Evolutionary conservation across 2,329 filamentous ascomycete genomes (phyloP).

Genomic region (Microthyrium microscopicum): DNA sequence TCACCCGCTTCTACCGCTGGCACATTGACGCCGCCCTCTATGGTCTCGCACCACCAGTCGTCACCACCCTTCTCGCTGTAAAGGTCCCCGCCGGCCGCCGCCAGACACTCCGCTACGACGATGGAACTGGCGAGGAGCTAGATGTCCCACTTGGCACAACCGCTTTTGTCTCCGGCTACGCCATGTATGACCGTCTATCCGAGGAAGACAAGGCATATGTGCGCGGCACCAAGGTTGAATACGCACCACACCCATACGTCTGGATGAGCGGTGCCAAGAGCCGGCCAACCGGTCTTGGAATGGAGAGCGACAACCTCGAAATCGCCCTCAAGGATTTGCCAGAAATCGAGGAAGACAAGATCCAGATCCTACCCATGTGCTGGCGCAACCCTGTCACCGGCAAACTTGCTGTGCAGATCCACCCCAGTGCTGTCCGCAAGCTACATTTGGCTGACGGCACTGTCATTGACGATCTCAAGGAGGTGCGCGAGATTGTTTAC

Average conservation of each 20-base stretch:
- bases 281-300: conserved; percentile 51
- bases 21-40: conserved; percentile 69
- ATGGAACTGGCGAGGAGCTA: conserved; percentile 48
- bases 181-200: conserved; percentile 52
- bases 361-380: conserved; percentile 58
- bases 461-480: conserved; percentile 49
- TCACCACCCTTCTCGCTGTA: conserved; percentile 59
- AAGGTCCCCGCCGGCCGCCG: conserved; percentile 48
- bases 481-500: conserved; percentile 56
- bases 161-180: conserved; percentile 55
- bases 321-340: conserved; percentile 44
- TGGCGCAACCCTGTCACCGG: conserved; percentile 63
- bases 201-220: conserved; percentile 51
- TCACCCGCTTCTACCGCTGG: conserved; percentile 56
- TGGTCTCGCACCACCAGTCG: conserved; percentile 55
- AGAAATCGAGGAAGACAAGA: conserved; percentile 45
- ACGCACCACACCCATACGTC: conserved; percentile 64
- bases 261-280: conserved; percentile 61
- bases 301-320: conserved; percentile 50
- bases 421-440: conserved; percentile 53
- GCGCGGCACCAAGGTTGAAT: conserved; percentile 51
- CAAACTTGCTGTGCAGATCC: conserved; percentile 52
- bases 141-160: conserved; percentile 59
- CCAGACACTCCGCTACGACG: conserved; percentile 57
- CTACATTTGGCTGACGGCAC: conserved; percentile 50